Evolutionary conservation across 352 stramenopile genomes (phyloP).

Genomic region (Phytophthora europaea): DNA sequence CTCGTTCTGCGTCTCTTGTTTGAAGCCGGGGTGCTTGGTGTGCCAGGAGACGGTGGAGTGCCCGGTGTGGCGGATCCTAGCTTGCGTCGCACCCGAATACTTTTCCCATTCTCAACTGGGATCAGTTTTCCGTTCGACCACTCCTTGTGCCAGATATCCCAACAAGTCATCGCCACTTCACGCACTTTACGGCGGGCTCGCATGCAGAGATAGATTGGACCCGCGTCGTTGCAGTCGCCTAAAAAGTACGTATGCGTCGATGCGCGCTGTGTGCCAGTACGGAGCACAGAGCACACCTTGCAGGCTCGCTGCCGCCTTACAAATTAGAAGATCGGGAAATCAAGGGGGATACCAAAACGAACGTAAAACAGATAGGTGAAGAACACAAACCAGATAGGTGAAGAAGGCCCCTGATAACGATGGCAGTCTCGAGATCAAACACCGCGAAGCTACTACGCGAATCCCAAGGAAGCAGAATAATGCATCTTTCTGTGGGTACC

Average conservation of each 20-base stretch:
- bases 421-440: no score
- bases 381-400: no score
- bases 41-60: not conserved
- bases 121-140: conserved; percentile 6
- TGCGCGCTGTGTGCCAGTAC: not conserved
- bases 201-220: conserved; percentile 4
- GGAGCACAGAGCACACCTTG: not conserved
- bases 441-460: no score
- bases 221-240: not conserved
- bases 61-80: no score
- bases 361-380: no score
- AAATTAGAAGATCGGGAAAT: no score
- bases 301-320: no score
- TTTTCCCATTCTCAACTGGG: not conserved
- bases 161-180: conserved; percentile 8
- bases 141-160: conserved; percentile 13
- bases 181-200: not conserved
- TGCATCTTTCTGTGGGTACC: no score
- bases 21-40: not conserved
- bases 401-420: no score
- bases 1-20: not conserved
- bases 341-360: no score
- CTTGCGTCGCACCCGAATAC: no score
- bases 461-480: no score
- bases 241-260: conserved; percentile 3